Conservation (phyloP, 2,329 filamentous ascomycete genomes). For the Apiospora saccharicola region DNA sequence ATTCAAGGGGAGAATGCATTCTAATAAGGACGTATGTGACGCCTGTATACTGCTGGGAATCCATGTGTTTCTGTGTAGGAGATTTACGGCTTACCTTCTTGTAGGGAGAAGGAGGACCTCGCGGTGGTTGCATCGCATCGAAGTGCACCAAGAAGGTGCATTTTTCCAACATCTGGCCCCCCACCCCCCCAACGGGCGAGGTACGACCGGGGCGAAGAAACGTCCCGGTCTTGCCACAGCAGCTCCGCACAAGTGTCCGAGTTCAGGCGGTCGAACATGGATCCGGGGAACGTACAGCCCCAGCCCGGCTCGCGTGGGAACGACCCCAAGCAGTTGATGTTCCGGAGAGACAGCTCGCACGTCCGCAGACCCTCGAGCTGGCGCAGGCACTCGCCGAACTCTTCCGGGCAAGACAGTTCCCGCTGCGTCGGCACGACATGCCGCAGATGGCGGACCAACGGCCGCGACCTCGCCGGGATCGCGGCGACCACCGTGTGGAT, state of each 20-base stretch:
- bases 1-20: not conserved
- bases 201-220: not conserved
- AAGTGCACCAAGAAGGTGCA: not conserved
- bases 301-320: not conserved
- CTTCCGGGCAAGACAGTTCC: no score
- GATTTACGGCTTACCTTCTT: not conserved
- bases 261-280: not conserved
- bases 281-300: not conserved
- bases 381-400: not conserved
- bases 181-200: not conserved
- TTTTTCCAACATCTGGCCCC: not conserved
- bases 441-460: not conserved
- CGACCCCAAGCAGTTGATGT: no score
- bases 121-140: not conserved
- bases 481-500: not conserved
- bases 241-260: not conserved
- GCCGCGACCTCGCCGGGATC: not conserved
- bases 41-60: not conserved
- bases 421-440: not conserved
- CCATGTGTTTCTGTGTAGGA: not conserved
- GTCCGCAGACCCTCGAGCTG: not conserved
- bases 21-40: not conserved
- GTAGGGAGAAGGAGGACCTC: not conserved
- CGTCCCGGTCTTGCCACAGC: not conserved
- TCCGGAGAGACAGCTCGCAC: not conserved